Evolutionary conservation across 805 yeast species (phyloP), one percentile per base, ranked within the genome.

Genomic region (Ogataea pini): DNA sequence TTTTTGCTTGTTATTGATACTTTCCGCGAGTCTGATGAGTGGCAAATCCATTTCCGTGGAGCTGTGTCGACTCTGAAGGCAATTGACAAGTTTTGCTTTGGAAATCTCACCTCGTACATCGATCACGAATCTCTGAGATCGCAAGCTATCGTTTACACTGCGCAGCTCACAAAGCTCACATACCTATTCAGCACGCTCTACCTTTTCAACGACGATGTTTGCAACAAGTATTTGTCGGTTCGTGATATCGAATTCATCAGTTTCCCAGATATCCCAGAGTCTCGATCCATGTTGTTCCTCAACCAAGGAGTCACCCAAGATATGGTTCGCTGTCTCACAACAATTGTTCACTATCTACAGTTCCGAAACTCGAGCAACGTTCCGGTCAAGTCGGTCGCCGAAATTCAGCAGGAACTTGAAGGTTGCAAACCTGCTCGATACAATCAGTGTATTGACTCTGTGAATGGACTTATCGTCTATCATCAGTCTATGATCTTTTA

Each of bases 21-120:
- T 1, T 39, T 39, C 25, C 22, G 28, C 24, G 28, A 39, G 22
- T 39, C 42, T 7, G 42, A 39, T 19, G 42, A 39, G 13, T 39
- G 42, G 42, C 42, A 39, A 13, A 39, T 39, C 16, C 42, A 39
- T 13, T 39, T 39, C 25, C 32, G 42, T 16, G 42, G 42, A 4
- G 42, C 42, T 13, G 42, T 39, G 12, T 27, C 42, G 7, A 39
- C 42, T 12, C 33, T 39, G 4, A 39, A 39, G 16, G 19, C 33
- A 13, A 39, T 39, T 14, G 42, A 39, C 17, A 39, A 39, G 18
- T 17, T 24, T 13, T 16, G 14, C 24, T 16, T 9, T 10, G 42
- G 42, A 12, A 28, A 17, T 39, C 33, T 39, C 8, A 18, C 42
- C 4, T 3, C 16, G 14, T 39, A 39, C 16, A 4, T 27, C 25